phyloP scores from a whole-genome alignment of 257 asterid species.

The Lantana camara region DNA sequence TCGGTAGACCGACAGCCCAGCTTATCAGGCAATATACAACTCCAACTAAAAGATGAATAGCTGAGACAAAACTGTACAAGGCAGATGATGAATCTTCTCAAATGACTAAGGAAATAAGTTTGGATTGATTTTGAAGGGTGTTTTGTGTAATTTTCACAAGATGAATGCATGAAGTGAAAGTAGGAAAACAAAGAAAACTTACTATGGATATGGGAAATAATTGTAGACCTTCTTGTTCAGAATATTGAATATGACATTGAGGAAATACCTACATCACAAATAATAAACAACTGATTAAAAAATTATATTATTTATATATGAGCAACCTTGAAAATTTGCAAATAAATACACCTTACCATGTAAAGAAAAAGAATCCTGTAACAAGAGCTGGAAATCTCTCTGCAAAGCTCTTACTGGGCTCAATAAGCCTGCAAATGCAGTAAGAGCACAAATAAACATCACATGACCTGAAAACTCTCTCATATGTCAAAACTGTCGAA shows the following conservation, averaged over 20 bases:
- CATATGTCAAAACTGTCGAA: background rate
- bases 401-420: slow-evolving; percentile 45
- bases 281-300: slow-evolving; percentile 1
- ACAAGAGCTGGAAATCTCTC: slow-evolving; percentile 65
- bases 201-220: slow-evolving; percentile 69
- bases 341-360: slow-evolving; percentile 40
- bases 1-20: slow-evolving; percentile 60
- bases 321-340: background rate
- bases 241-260: slow-evolving; percentile 66
- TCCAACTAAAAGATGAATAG: slow-evolving; percentile 61
- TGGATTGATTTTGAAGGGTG: too few species aligned
- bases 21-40: slow-evolving; percentile 55
- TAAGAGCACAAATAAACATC: background rate
- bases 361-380: slow-evolving; percentile 68
- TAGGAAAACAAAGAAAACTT: slow-evolving; percentile 26
- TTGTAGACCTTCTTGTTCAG: slow-evolving; percentile 70
- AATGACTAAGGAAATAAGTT: too few species aligned
- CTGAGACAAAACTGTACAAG: slow-evolving; percentile 54
- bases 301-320: too few species aligned
- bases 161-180: background rate
- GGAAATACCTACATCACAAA: slow-evolving; percentile 51
- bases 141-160: background rate
- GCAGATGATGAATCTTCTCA: background rate
- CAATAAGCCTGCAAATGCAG: slow-evolving; percentile 33
- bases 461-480: background rate